Base-by-base conservation (phyloP, 495 filamentous ascomycete species). In the Bacidia rubella region DNA sequence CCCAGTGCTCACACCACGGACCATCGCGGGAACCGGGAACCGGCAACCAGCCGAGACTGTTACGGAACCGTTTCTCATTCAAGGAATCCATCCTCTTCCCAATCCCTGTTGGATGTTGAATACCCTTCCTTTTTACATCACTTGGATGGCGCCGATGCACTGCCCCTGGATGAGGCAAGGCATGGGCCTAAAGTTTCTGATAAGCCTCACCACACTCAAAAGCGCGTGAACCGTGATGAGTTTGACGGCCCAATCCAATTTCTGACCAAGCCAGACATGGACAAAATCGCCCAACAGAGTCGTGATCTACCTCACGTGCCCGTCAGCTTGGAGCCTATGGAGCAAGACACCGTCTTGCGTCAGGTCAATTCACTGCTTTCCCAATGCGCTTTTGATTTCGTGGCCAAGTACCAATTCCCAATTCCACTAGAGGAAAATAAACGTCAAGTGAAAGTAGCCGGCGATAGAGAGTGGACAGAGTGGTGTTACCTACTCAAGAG, bases 401-500 rank as follows among this genome's bases (percentile, higher is more conserved):
- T 93, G 59, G 86, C 86, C 60, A 86, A 83, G 66, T 90, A 90
- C 63, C 84, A 87, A 65, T 93, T 93, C 63, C 87, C 85, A 10
- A 86, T 93, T 61, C 87, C 87, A 15, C 59, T 90, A 60, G 83
- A 87, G 59, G 65, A 74, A 62, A 83, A 89, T 66, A 87, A 87
- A 74, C 77, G 86, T 60, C 80, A 79, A 26, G 86, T 93, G 56
- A 80, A 82, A 62, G 72, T 80, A 39, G 83, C 87, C 26, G 79
- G 81, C 59, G 87, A 93, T 66, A 75, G 86, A 54, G 87, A 90
- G 66, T 93, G 87, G 86, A 89, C 85, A 57, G 87, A 93, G 64
- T 93, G 87, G 87, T 86, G 89, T 27, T 87, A 88, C 67, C 77
- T 93, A 51, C 73, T 93, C 54, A 90, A 90, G 69, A 76, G 86